These are phyloP conservation scores for Xanthoceras sorbifolium DNA, from an alignment of 345 rosid species.

Conservation along the genomic window DNA sequence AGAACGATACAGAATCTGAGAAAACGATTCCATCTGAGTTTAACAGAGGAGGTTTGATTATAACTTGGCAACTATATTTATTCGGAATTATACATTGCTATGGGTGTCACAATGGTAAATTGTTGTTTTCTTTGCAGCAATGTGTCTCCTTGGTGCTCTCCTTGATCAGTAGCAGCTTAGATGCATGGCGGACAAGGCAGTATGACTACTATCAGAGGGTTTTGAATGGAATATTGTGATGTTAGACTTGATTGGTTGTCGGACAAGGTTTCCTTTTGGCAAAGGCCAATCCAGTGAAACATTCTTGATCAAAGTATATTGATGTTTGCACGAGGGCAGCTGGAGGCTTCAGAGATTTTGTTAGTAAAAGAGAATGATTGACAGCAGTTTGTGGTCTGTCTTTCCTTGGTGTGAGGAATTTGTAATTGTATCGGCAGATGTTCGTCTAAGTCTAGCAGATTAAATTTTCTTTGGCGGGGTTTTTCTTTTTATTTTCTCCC, in stretches of 20 bases:
- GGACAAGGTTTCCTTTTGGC: constrained; percentile 17
- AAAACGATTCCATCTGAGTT: constrained; percentile 89
- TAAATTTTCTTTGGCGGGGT: constrained; percentile 21
- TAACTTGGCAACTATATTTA: constrained; percentile 4
- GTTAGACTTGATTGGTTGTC: constrained; percentile 23
- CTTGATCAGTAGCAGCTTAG: constrained; percentile 96
- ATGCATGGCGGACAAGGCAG: constrained; percentile 99
- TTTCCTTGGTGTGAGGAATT: constrained; percentile 29
- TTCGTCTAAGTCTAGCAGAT: constrained; percentile 29
- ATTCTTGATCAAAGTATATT: constrained; percentile 6
- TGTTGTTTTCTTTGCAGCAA: constrained; percentile 69
- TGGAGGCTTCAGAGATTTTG: constrained; percentile 18
- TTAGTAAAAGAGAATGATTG: constrained; percentile 16
- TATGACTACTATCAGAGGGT: constrained; percentile 98
- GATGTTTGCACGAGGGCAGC: constrained; percentile 12
- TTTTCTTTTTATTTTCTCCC: constrained; percentile 16
- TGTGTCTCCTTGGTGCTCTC: constrained; percentile 98
- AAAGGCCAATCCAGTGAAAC: constrained; percentile 27
- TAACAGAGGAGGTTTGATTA: constrained; percentile 88
- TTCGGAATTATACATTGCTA: neutral
- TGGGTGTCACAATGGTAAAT: constrained; percentile 15
- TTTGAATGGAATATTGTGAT: constrained; percentile 92
- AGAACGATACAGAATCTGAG: constrained; percentile 91
- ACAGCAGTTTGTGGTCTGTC: constrained; percentile 28
- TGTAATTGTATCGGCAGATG: constrained; percentile 38